Evolutionary conservation across 805 yeast species (phyloP), one percentile per base, ranked within the genome.

Genomic region (Hermanozyma aechmeae): DNA sequence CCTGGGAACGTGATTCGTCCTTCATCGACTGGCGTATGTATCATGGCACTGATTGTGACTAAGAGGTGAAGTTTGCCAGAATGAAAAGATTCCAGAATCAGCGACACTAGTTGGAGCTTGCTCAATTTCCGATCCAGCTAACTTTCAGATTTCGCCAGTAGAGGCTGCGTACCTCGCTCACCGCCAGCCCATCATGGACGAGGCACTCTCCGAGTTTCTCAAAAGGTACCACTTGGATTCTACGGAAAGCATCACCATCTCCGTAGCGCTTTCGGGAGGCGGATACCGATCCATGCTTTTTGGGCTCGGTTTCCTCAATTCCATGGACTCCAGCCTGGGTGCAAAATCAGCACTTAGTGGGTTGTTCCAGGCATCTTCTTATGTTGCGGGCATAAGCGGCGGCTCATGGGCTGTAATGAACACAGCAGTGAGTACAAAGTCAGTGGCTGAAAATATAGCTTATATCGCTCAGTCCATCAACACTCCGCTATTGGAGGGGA

Each of bases 341-440:
- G n/a, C 9, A n/a, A 5, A 5, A n/a, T 20, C 22, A 13, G 13
- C 22, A 6, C 22, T 20, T 4, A 8, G 9, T 5, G 22, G 22
- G 11, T 4, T 20, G 4, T 5, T 20, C 11, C 22, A 20, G 22
- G 5, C 11, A 4, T 13, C n/a, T n/a, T 20, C 68, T 11, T 78
- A 79, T 44, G 56, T 79, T 8, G 67, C 73, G 0, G 85, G 85
- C 1, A 65, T 76, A 2, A 76, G 84, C 3, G 86, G 86, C 1
- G 87, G 86, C 1, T 68, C 79, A 26, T 79, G 87, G 86, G 50
- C 76, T 6, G 70, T 79, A 2, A 68, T 78, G 51, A 57, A 57
- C 31, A 55, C 16, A 44, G 56, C 2, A 51, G 54, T 28, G 60
- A 57, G 33, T 49, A 46, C 16, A 37, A 28, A 6, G 58, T 61